Base-by-base conservation (phyloP, 75 land plant genomes). In the Cunninghamia lanceolata region DNA sequence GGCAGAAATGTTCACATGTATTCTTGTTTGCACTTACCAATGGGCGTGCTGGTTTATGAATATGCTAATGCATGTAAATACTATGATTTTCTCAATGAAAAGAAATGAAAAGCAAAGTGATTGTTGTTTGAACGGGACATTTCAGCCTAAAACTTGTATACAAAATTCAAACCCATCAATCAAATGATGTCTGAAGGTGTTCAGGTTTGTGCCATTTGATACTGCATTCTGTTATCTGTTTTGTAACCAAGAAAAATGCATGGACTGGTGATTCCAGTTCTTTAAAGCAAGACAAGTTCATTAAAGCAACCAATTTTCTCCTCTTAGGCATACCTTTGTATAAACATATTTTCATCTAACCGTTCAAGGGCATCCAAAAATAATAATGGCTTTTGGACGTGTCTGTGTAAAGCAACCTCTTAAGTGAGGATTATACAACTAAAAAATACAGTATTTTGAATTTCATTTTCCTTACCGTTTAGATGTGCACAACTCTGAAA, bases 61-160 rank as follows among this genome's bases (percentile, higher is more conserved):
- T 13, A 50, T 73, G 75, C 75, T 7, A 10, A 32, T 34, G 75
- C 34, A 73, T 73, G 36, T 73, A 73, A 73, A 73, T 73, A 32
- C 3, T 11, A 73, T 73, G 13, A 73, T 73, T 73, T 73, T 73
- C 15, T 32, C 38, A 32, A 73, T 73, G 38, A 15, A 73, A 34
- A 73, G 36, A 63, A 34, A 73, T 73, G 75, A 73, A 14, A 73
- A 73, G 36, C 75, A 73, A 73, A 73, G 13, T 73, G 75, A 73
- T 34, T 66, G 36, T 73, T 34, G 13, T 34, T 73, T 34, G 14
- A 34, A 25, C 3, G 16, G 16, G 9, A 10, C 38, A 32, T 73
- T 32, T 70, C 34, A 70, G 34, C 28, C 73, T 68, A 28, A 30
- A 30, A 68, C 11, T 68, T 68, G 7, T 25, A 6, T 66, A 25